Percentiles rank a stretch among this genome's conserved stretches.
Evolutionary conservation across 169 alveolate genomes (phyloP).

Genomic region (Plasmodium vinckei): DNA sequence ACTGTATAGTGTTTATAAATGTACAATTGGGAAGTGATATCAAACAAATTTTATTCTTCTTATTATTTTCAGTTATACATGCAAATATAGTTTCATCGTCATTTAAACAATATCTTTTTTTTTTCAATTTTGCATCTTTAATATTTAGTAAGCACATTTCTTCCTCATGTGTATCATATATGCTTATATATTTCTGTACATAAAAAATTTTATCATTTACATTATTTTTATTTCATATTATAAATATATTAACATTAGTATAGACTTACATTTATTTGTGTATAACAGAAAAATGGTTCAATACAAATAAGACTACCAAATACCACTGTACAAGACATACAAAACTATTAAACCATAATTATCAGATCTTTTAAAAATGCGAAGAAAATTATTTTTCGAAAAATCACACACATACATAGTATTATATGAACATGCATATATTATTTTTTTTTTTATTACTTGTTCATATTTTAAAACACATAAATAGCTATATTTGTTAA

Average conservation of each 20-base stretch:
- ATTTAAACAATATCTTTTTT: constrained; percentile 23
- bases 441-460: constrained; percentile 7
- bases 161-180: constrained; percentile 22
- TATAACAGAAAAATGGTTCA: not conserved
- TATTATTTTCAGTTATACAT: constrained; percentile 29
- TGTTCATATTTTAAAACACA: constrained; percentile 33
- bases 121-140: constrained; percentile 30
- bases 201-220: no score
- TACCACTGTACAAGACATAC: no score
- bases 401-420: no score
- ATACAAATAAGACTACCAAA: no score
- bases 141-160: constrained; percentile 20
- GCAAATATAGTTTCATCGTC: constrained; percentile 18
- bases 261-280: not conserved
- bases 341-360: no score
- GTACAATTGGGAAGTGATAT: constrained; percentile 29
- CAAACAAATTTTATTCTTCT: constrained; percentile 5
- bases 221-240: not conserved
- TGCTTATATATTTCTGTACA: constrained; percentile 22
- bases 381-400: no score
- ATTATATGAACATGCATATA: not conserved
- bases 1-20: constrained; percentile 2
- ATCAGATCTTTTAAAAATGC: no score
- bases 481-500: constrained; percentile 10
- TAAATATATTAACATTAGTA: not conserved